Conservation (phyloP, 2,329 filamentous ascomycete genomes). For the Stachybotrys elegans region DNA sequence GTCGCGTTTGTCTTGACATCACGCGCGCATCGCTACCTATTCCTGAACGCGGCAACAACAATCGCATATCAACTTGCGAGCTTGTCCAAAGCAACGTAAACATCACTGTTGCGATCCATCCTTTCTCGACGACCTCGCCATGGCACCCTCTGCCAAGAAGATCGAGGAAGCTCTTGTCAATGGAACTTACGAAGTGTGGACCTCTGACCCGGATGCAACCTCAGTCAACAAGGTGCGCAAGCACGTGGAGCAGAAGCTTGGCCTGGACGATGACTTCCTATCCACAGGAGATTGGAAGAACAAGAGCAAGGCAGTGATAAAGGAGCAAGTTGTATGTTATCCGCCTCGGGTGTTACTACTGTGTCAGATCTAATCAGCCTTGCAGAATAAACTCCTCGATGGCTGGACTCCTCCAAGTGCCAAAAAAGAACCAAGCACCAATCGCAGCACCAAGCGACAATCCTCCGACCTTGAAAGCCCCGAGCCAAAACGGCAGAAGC, state of each 20-base stretch:
- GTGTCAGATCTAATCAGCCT: conserved; percentile 5
- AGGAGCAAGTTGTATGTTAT: conserved; percentile 46
- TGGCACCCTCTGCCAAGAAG: conserved; percentile 29
- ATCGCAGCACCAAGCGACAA: conserved; percentile 26
- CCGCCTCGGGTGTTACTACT: background rate
- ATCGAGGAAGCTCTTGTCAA: conserved; percentile 42
- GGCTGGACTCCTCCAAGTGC: conserved; percentile 24
- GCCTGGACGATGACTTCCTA: conserved; percentile 48
- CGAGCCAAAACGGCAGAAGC: conserved; percentile 33
- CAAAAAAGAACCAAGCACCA: conserved; percentile 18
- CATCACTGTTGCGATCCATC: no score
- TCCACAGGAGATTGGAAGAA: conserved; percentile 47
- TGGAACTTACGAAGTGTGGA: conserved; percentile 42
- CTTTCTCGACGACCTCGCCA: conserved; percentile 5
- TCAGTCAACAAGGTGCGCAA: conserved; percentile 55
- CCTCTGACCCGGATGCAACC: conserved; percentile 37
- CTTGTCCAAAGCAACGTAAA: no score
- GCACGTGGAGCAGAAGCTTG: conserved; percentile 42
- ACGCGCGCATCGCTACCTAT: no score
- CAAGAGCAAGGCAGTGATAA: conserved; percentile 54
- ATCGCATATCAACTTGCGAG: no score
- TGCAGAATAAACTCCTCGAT: conserved; percentile 30
- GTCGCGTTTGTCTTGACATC: no score
- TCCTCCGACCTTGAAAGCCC: conserved; percentile 28
- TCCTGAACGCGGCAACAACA: no score